These are phyloP conservation scores for Aspergillus affinis DNA, from an alignment of 495 filamentous ascomycete species.

Conservation along the genomic window DNA sequence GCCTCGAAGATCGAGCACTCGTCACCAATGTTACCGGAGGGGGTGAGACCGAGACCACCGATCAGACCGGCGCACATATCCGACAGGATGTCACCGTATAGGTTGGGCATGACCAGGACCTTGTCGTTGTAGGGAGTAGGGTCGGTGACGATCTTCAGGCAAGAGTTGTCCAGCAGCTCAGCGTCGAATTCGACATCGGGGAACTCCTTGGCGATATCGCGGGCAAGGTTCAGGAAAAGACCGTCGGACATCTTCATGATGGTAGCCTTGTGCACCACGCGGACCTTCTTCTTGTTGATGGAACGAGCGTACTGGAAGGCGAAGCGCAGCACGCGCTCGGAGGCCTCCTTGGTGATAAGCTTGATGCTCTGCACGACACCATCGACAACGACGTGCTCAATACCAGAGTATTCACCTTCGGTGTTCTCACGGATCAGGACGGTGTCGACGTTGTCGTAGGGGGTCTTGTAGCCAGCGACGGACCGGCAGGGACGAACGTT, in stretches of 20 bases:
- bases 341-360: slow-evolving; percentile 91
- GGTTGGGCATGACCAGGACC: slow-evolving; percentile 98
- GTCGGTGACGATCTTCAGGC: slow-evolving; percentile 96
- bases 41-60: slow-evolving; percentile 93
- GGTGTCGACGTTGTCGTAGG: slow-evolving; percentile 96
- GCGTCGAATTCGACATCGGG: slow-evolving; percentile 92
- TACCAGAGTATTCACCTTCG: slow-evolving; percentile 98
- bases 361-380: slow-evolving; percentile 99
- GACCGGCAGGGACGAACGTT: slow-evolving; percentile 97
- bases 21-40: slow-evolving; percentile 97
- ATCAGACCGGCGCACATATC: slow-evolving; percentile 99
- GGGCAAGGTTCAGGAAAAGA: slow-evolving; percentile 87
- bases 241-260: slow-evolving; percentile 99
- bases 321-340: slow-evolving; percentile 90
- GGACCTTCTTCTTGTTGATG: slow-evolving; percentile 91
- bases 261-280: slow-evolving; percentile 97
- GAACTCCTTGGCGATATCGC: slow-evolving; percentile 87
- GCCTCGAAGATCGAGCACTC: slow-evolving; percentile 99
- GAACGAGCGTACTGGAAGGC: slow-evolving; percentile 96
- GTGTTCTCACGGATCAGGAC: slow-evolving; percentile 99
- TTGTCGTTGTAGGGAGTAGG: slow-evolving; percentile 96
- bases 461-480: slow-evolving; percentile 95
- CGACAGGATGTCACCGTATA: slow-evolving; percentile 98
- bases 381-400: slow-evolving; percentile 97
- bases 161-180: slow-evolving; percentile 97